Percentiles rank a stretch among this genome's conserved stretches.
Conservation (phyloP, 2,329 filamentous ascomycete species). For the Meredithiella fracta region DNA sequence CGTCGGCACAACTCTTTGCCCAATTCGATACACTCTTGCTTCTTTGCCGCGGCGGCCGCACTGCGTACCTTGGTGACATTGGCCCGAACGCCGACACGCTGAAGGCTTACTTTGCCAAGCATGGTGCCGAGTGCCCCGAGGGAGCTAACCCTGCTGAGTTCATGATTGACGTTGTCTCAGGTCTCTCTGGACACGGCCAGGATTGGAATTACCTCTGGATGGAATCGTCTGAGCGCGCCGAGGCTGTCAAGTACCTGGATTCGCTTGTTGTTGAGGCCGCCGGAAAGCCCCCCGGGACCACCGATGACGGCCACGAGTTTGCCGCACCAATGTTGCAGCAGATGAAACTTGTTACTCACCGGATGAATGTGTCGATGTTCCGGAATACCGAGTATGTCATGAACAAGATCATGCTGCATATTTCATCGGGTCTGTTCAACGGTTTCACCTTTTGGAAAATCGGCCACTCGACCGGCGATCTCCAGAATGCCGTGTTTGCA, state of each 20-base stretch:
- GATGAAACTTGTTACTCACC: constrained; percentile 44
- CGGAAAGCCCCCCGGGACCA: constrained; percentile 24
- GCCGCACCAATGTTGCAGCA: constrained; percentile 51
- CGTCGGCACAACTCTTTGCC: constrained; percentile 48
- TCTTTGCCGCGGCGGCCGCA: constrained; percentile 47
- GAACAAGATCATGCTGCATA: constrained; percentile 43
- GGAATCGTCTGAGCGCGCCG: constrained; percentile 41
- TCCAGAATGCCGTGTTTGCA: constrained; percentile 41
- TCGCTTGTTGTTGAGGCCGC: constrained; percentile 40
- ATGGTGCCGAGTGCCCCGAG: constrained; percentile 41
- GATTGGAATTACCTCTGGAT: constrained; percentile 59
- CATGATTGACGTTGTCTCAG: constrained; percentile 44
- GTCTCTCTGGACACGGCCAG: constrained; percentile 41
- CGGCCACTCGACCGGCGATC: constrained; percentile 31
- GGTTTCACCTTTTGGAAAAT: constrained; percentile 47
- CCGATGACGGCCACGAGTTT: constrained; percentile 48
- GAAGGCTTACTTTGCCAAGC: constrained; percentile 48
- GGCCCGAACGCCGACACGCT: constrained; percentile 34
- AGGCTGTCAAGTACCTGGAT: constrained; percentile 45
- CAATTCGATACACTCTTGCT: constrained; percentile 50
- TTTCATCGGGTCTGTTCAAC: constrained; percentile 39
- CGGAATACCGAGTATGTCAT: constrained; percentile 51
- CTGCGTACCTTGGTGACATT: constrained; percentile 52
- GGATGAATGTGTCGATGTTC: constrained; percentile 45
- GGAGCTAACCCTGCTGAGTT: constrained; percentile 59